Base-by-base conservation (phyloP, 176 grass and related monocot species). In the Eremochloa ophiuroides region DNA sequence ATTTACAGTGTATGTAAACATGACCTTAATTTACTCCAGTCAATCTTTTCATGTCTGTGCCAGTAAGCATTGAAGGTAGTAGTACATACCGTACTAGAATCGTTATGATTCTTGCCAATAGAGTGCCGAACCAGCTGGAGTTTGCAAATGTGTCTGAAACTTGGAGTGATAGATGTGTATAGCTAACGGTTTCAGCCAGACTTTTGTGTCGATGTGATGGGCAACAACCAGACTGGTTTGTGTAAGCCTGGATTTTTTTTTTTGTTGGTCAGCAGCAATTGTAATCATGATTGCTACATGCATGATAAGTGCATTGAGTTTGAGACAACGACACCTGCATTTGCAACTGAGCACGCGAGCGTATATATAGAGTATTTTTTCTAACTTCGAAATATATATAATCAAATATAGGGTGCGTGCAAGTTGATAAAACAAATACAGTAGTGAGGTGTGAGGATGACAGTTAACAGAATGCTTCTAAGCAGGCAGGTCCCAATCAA, bases 181-280 rank as follows among this genome's bases (percentile, higher is more conserved):
- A 27, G 17, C 17, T 8, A 82, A 76, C 77, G 20, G 39, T 56
- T 73, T 30, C 37, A 44, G 10, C 31, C n/a, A 3, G 8, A 12
- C 31, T 39, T 61, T 17, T 75, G 35, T 50, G 3, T 83, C n/a
- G 37, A 44, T 83, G 43, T 83, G 80, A 79, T 73, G 75, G 35
- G 3, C 68, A 84, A 66, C 80, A 38, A 44, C 67, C 47, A 73
- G 50, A 76, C 69, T 62, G 10, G 80, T 34, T 25, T 42, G 6
- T 44, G 51, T 18, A 65, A 53, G 22, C 16, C 62, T 75, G 65
- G 73, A 73, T 83, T 35, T 65, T 14, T 5, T 66, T 14, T 50
- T 69, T 16, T 4, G 58, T 14, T 58, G 80, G 86, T 65, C 65
- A 72, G 53, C 56, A 23, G 75, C 47, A 69, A 29, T 44, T 66